Percentiles rank a stretch among this genome's conserved stretches.
These are phyloP conservation scores for Onygena corvina DNA, from an alignment of 2,329 filamentous ascomycete species.

Conservation along the genomic window DNA sequence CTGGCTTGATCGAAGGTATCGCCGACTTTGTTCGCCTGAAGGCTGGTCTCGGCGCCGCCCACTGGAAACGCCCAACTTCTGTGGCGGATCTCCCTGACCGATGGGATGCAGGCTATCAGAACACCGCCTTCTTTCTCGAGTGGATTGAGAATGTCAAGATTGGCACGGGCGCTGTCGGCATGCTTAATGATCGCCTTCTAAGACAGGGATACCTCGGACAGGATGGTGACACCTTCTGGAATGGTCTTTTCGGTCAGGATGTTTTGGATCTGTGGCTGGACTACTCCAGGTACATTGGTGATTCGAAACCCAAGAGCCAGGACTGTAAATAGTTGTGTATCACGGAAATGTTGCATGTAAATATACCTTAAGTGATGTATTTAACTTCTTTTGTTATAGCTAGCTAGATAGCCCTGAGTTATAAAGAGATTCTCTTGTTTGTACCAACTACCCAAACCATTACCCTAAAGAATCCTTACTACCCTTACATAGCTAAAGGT, in stretches of 20 bases:
- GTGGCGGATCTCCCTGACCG: slow-evolving; percentile 41
- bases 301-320: not conserved
- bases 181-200: slow-evolving; percentile 30
- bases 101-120: slow-evolving; percentile 88
- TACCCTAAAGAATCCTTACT: no score
- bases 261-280: slow-evolving; percentile 63
- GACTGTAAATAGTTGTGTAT: not conserved
- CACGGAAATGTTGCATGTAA: no score
- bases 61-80: slow-evolving; percentile 55
- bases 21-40: slow-evolving; percentile 84
- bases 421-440: no score
- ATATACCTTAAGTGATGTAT: no score
- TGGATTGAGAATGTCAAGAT: slow-evolving; percentile 65
- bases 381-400: no score
- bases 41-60: slow-evolving; percentile 60
- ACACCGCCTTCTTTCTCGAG: slow-evolving; percentile 81
- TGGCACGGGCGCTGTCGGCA: slow-evolving; percentile 55
- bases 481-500: no score
- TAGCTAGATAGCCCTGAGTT: no score
- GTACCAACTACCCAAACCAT: no score
- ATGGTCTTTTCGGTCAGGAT: slow-evolving; percentile 48
- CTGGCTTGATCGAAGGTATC: slow-evolving; percentile 77
- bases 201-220: slow-evolving; percentile 26
- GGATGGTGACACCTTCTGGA: slow-evolving; percentile 23
- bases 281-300: slow-evolving; percentile 47